Evolutionary conservation across 2,329 filamentous ascomycete species (phyloP).

Genomic region (Penicillium glabrum): DNA sequence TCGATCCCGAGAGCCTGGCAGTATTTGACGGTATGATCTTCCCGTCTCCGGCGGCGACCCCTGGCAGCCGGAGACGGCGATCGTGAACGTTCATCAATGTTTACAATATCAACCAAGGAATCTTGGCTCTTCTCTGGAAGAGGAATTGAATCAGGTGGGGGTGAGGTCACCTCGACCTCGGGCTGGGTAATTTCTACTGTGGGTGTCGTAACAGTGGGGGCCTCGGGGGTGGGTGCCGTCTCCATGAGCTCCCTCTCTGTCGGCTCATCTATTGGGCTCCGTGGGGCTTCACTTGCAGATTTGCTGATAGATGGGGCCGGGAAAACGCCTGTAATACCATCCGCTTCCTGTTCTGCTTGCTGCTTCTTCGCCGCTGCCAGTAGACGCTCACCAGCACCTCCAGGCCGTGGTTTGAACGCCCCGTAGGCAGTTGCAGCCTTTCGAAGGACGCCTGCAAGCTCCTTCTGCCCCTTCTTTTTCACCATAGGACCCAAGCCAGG

Average conservation of each 20-base stretch:
- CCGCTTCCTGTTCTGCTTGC: conserved; percentile 64
- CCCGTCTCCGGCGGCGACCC: conserved; percentile 60
- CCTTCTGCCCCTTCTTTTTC: conserved; percentile 70
- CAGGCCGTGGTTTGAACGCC: conserved; percentile 82
- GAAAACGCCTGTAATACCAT: conserved; percentile 87
- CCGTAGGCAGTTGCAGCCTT: conserved; percentile 73
- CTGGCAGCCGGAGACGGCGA: conserved; percentile 43
- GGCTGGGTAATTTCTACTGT: conserved; percentile 42
- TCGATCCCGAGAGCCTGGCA: conserved; percentile 77
- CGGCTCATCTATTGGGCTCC: conserved; percentile 27
- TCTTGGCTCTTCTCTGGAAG: conserved; percentile 21
- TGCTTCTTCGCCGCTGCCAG: conserved; percentile 57
- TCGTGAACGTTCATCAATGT: conserved; percentile 28
- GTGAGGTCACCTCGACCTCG: conserved; percentile 25
- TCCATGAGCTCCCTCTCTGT: conserved; percentile 30
- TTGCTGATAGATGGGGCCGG: conserved; percentile 64
- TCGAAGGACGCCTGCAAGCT: conserved; percentile 73
- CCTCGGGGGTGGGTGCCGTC: conserved; percentile 21
- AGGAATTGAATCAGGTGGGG: conserved; percentile 25
- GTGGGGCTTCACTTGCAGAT: conserved; percentile 41
- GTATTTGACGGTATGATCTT: conserved; percentile 76
- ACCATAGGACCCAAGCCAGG: conserved; percentile 90
- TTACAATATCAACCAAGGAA: conserved; percentile 22
- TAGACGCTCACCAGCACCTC: conserved; percentile 80
- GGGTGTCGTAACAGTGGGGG: conserved; percentile 21